Evolutionary conservation across 78 protist species (phyloP), one percentile per base, ranked within the genome.

Genomic region (Acrasis kona): DNA sequence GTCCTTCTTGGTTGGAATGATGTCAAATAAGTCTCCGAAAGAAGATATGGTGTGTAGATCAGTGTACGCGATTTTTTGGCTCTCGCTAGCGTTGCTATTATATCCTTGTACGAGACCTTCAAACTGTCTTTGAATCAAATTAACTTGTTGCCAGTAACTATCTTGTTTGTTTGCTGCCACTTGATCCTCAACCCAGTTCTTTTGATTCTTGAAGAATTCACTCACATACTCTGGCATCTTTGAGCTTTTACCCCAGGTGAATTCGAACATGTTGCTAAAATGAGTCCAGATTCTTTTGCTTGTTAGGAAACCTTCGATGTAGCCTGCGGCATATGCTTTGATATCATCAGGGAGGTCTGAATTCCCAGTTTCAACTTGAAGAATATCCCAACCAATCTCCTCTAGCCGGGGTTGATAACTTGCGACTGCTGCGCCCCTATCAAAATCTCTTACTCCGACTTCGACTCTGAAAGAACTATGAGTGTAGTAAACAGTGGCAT

Each of bases 251-350:
- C 39, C 73, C 41, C 79, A 78, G 79, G 38, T 34, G 5, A 39
- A 35, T 19, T 19, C 12, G 71, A 10, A 12, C 71, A 67, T 67
- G 66, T 72, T 72, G 58, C 10, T 10, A 10, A 10, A 72, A 10
- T 72, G 76, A 10, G 39, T 12, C 76, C 76, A 72, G 10, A 72
- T 10, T 9, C 64, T 10, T 72, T 36, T 32, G 41, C 5, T 50
- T 12, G 89, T 71, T 7, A 85, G 27, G 37, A 35, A 34, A 0
- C 89, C 89, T 74, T 85, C 89, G n/a, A 85, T 40, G 77, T 42
- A 80, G 32, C 89, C 89, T 0, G 84, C 89, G 31, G 85, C 84
- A 27, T 37, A 65, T 1, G 70, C 78, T 30, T 81, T 82, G 34
- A 10, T 28, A 6, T 5, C 7, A 28, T 83, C 87, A 5, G 5